Evolutionary conservation across 164 flowering plant genomes (phyloP).

Genomic region (Cinnamomum micranthum): DNA sequence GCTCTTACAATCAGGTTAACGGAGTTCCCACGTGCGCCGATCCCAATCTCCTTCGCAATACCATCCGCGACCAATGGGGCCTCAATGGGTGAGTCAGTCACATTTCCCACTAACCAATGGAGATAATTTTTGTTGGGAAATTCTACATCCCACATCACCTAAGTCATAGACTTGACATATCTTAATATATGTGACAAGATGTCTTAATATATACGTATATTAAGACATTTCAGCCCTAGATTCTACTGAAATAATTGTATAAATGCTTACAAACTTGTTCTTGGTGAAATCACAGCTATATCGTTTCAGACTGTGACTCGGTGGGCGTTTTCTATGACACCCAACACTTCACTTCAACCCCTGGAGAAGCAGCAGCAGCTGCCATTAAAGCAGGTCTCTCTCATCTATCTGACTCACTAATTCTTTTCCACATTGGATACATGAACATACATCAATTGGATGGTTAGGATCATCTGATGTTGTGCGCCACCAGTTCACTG

Average conservation of each 20-base stretch:
- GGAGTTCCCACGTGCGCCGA: conserved; percentile 97
- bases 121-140: too few species aligned
- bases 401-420: neutral
- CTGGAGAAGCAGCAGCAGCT: conserved; percentile 85
- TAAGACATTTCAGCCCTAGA: too few species aligned
- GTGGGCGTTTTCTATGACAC: conserved; percentile 64
- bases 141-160: too few species aligned
- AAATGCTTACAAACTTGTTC: neutral
- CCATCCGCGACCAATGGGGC: conserved; percentile 67
- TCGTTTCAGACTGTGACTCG: conserved; percentile 93
- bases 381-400: conserved; percentile 76
- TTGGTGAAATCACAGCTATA: conserved; percentile 41
- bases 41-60: conserved; percentile 51
- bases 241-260: too few species aligned
- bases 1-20: conserved; percentile 90
- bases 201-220: too few species aligned
- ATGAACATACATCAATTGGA: too few species aligned
- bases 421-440: too few species aligned
- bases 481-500: too few species aligned
- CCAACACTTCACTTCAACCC: conserved; percentile 78
- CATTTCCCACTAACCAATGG: neutral
- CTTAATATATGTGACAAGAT: too few species aligned
- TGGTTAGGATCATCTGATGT: too few species aligned
- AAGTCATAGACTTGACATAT: too few species aligned
- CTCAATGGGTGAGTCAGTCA: conserved; percentile 59